Evolutionary conservation across 2,329 filamentous ascomycete genomes (phyloP), one percentile per base, ranked within the genome.

Genomic region (Zymoseptoria tritici): DNA sequence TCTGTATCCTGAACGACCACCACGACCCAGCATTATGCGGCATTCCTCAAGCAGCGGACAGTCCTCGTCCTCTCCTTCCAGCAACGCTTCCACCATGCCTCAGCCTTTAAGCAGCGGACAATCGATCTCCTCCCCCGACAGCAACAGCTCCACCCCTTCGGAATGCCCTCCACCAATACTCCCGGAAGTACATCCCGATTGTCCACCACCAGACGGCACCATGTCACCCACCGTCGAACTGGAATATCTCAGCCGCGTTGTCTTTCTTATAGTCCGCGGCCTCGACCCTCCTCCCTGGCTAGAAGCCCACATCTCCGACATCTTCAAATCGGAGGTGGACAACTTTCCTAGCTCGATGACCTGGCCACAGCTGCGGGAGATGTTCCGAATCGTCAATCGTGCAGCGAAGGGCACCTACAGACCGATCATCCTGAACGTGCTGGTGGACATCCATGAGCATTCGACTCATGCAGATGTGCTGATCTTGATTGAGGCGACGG

Each of bases 161-260:
- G 36, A 46, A 16, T 13, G 36, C 13, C 36, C 36, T 46, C 16
- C 36, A 4, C 2, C 36, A 46, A 46, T 46, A 13, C 36, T 46
- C 13, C 52, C 52, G n/a, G 52, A 53, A 9, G 29, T 19, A 2
- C 11, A 29, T 26, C 11, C 52, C 9, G 8, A 13, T 9, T 58
- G 51, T 19, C 52, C 9, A 79, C 65, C 1, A 16, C 57, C 57
- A 21, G 21, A 54, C 29, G 51, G 51, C 20, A 52, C 49, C 9
- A 42, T 56, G 31, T 19, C 49, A 5, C 58, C 58, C 11, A 31
- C 55, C 16, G 20, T 31, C 8, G 58, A 60, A 46, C 50, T 60
- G 16, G 49, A 53, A 46, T 59, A 59, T 29, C 58, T 59, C 26
- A 22, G 54, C 9, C 54, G 58, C 24, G n/a, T 57, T n/a, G 36